These are phyloP conservation scores for Boletus pseudo-olivaceus DNA, from an alignment of 768 basidiomycete species.

Conservation along the genomic window DNA sequence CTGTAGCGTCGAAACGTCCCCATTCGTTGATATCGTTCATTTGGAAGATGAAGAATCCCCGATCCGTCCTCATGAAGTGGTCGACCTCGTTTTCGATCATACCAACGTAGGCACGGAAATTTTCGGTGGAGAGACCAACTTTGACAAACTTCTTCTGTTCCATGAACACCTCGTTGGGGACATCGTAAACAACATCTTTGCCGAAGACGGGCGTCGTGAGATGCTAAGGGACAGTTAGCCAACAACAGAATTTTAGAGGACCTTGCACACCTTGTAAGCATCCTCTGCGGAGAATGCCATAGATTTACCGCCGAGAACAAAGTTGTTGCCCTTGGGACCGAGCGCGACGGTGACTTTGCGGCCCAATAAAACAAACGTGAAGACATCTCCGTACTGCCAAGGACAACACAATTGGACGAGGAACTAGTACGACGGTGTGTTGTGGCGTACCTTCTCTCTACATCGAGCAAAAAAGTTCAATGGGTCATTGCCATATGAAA, in stretches of 20 bases:
- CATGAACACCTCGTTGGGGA: constrained; percentile 95
- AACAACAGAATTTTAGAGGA: background rate
- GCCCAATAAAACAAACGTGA: constrained; percentile 90
- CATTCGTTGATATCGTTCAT: constrained; percentile 68
- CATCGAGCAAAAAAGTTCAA: constrained; percentile 80
- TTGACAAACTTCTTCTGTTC: constrained; percentile 99
- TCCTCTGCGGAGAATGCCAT: constrained; percentile 93
- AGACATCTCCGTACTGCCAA: constrained; percentile 88
- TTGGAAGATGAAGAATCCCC: constrained; percentile 59
- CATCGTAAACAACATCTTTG: constrained; percentile 95
- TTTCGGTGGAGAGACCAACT: constrained; percentile 88
- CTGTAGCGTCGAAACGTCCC: constrained; percentile 72
- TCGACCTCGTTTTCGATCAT: constrained; percentile 78
- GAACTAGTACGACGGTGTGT: background rate
- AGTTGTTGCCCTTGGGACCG: constrained; percentile 89
- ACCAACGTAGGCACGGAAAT: constrained; percentile 79
- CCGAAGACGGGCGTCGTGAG: constrained; percentile 95
- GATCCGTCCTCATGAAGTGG: constrained; percentile 65
- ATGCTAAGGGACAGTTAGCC: constrained; percentile 47
- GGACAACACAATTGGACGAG: background rate
- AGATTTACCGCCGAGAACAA: constrained; percentile 91
- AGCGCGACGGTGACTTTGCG: constrained; percentile 88
- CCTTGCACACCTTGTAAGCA: constrained; percentile 74
- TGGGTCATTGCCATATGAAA: constrained; percentile 89
- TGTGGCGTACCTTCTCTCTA: constrained; percentile 65